Evolutionary conservation across 257 asterid genomes (phyloP).

Genomic region (Nicotiana tabacum): DNA sequence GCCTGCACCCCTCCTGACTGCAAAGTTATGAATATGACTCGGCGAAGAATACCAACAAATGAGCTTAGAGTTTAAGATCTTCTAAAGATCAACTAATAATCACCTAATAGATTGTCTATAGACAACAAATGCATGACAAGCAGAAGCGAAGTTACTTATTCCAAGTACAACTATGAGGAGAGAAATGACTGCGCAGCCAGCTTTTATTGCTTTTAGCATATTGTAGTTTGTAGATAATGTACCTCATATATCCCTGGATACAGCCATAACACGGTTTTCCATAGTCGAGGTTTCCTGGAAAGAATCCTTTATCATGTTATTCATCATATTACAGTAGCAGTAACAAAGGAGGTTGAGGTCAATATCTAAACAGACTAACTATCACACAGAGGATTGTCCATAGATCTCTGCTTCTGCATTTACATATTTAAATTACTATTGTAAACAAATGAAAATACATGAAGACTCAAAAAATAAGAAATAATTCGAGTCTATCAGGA

Average conservation of each 20-base stretch:
- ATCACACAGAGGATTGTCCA: background rate
- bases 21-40: background rate
- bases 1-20: background rate
- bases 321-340: background rate
- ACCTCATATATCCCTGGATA: constrained; percentile 98
- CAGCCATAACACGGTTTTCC: constrained; percentile 79
- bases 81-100: background rate
- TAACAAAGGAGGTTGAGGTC: background rate
- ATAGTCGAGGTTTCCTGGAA: constrained; percentile 56
- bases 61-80: background rate
- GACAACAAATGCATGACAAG: background rate
- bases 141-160: background rate
- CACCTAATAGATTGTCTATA: background rate
- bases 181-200: background rate
- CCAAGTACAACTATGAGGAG: background rate
- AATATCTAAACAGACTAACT: background rate
- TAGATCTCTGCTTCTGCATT: background rate
- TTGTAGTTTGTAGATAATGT: constrained; percentile 6
- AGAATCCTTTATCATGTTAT: background rate
- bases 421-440: background rate
- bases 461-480: background rate
- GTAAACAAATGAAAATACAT: background rate
- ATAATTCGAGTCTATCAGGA: background rate
- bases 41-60: background rate
- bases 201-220: background rate